A percentile compares a stretch with the other conserved stretches of the same genome.
phyloP scores from a whole-genome alignment of 2,329 filamentous ascomycete genomes.

The Aspergillus ochraceus region DNA sequence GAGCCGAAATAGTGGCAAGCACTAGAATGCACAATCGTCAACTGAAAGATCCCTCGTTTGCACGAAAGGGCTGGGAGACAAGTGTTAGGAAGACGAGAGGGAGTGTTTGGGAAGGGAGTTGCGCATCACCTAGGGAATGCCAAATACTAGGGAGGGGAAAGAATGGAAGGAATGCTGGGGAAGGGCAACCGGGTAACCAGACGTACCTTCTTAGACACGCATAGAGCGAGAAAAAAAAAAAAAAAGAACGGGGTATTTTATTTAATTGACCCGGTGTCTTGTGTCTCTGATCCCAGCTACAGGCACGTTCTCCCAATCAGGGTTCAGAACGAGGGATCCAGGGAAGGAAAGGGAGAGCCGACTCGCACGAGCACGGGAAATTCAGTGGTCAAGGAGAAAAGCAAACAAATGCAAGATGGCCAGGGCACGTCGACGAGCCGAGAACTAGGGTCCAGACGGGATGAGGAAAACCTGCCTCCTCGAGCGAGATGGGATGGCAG shows the following conservation, averaged over 20 bases:
- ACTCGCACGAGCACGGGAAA: slow-evolving; percentile 22
- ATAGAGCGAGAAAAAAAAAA: slow-evolving; percentile 6
- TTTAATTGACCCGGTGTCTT: neutral
- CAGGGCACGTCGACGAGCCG: neutral
- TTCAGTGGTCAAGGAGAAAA: slow-evolving; percentile 13
- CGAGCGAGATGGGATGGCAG: slow-evolving; percentile 3
- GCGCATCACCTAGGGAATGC: slow-evolving; percentile 29
- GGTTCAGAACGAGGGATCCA: slow-evolving; percentile 14
- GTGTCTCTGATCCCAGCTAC: neutral
- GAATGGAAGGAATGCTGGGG: slow-evolving; percentile 33
- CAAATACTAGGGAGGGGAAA: slow-evolving; percentile 21
- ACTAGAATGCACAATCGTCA: slow-evolving; percentile 6
- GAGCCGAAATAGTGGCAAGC: slow-evolving; percentile 7
- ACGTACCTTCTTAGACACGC: slow-evolving; percentile 18
- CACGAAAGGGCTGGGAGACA: slow-evolving; percentile 14
- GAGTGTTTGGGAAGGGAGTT: slow-evolving; percentile 19
- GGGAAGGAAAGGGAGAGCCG: slow-evolving; percentile 4
- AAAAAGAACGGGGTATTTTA: neutral
- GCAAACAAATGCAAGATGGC: slow-evolving; percentile 4
- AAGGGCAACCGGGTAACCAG: slow-evolving; percentile 19
- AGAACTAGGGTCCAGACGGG: neutral
- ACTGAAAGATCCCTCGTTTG: slow-evolving; percentile 11
- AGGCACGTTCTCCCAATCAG: slow-evolving; percentile 17
- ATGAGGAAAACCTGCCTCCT: slow-evolving; percentile 8
- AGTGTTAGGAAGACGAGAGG: slow-evolving; percentile 10